These are phyloP conservation scores for Termitomyces titanicus DNA, from an alignment of 768 basidiomycete species.

Conservation along the genomic window DNA sequence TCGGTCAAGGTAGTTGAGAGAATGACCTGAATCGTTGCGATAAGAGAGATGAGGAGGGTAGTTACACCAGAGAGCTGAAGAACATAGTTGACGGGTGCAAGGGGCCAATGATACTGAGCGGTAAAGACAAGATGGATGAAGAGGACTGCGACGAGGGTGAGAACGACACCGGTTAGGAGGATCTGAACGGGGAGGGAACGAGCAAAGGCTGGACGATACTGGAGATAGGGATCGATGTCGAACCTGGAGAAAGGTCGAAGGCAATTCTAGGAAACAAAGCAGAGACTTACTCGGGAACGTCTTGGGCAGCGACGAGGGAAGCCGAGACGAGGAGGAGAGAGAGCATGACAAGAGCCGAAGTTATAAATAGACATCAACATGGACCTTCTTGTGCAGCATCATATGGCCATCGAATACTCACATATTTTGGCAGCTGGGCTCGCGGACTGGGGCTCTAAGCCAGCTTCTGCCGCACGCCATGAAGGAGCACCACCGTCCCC, in stretches of 20 bases:
- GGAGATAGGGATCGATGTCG: conserved; percentile 67
- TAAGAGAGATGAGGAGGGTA: conserved; percentile 72
- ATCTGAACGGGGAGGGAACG: conserved; percentile 91
- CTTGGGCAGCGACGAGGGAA: conserved; percentile 4
- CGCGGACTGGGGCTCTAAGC: neutral
- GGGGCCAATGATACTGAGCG: conserved; percentile 92
- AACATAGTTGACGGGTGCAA: conserved; percentile 88
- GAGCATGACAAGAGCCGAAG: neutral
- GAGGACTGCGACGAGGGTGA: conserved; percentile 82
- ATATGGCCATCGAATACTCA: neutral
- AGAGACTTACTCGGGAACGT: conserved; percentile 11
- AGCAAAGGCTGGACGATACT: conserved; percentile 75
- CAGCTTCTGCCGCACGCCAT: neutral
- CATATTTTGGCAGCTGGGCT: neutral
- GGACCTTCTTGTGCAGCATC: neutral
- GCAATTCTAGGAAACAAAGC: neutral
- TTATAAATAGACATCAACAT: conserved; percentile 7
- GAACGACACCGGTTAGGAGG: conserved; percentile 76
- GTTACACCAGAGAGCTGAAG: conserved; percentile 84
- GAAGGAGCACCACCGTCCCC: conserved; percentile 32
- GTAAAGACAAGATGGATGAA: conserved; percentile 94
- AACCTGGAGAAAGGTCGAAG: conserved; percentile 17
- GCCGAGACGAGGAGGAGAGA: conserved; percentile 1
- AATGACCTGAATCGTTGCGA: conserved; percentile 76
- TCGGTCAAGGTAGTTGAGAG: conserved; percentile 54